Percentiles rank a stretch among this genome's conserved stretches.
Evolutionary conservation across 108 stramenopile genomes (phyloP).

Genomic region (Nitzschia inconspicua): DNA sequence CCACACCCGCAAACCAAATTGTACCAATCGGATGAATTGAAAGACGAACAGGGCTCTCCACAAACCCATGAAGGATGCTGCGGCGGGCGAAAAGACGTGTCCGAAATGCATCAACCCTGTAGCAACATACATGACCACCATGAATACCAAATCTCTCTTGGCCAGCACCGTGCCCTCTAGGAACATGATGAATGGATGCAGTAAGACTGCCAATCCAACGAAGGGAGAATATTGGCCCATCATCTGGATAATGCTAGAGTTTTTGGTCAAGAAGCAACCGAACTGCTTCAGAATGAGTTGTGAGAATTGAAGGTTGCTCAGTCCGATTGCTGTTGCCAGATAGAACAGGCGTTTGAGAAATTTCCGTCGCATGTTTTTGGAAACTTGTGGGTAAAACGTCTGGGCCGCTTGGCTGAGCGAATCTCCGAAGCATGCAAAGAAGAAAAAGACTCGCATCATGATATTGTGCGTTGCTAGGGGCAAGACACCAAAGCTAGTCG

Average conservation of each 20-base stretch:
- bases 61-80: slow-evolving; percentile 47
- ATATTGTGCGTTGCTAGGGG: slow-evolving; percentile 84
- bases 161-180: slow-evolving; percentile 76
- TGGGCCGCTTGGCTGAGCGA: slow-evolving; percentile 83
- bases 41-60: slow-evolving; percentile 70
- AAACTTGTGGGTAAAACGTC: slow-evolving; percentile 79
- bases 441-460: slow-evolving; percentile 89
- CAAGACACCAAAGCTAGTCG: slow-evolving; percentile 71
- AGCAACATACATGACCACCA: slow-evolving; percentile 52
- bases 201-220: slow-evolving; percentile 40
- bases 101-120: slow-evolving; percentile 47
- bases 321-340: slow-evolving; percentile 12
- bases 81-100: slow-evolving; percentile 35
- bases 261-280: slow-evolving; percentile 50
- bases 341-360: slow-evolving; percentile 21
- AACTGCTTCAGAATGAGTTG: slow-evolving; percentile 20
- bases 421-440: slow-evolving; percentile 90
- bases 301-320: slow-evolving; percentile 11
- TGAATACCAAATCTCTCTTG: slow-evolving; percentile 46
- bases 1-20: slow-evolving; percentile 46
- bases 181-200: slow-evolving; percentile 79
- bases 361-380: slow-evolving; percentile 17
- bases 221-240: slow-evolving; percentile 41
- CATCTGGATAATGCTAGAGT: slow-evolving; percentile 46
- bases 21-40: slow-evolving; percentile 57